Base-by-base conservation (phyloP, 768 basidiomycete species). In the Xerocomus potaroensis region DNA sequence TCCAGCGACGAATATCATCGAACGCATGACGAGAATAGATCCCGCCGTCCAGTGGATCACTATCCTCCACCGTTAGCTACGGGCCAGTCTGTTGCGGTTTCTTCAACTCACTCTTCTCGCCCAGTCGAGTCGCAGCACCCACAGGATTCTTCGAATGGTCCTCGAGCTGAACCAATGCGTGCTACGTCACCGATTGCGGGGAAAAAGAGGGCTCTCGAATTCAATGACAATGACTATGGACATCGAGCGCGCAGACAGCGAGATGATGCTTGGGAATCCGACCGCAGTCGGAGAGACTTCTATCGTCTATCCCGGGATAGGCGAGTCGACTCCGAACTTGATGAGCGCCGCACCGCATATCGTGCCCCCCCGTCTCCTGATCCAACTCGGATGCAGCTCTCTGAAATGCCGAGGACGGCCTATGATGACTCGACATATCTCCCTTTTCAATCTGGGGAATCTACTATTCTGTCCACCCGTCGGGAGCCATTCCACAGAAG, bases 201-300 rank as follows among this genome's bases (percentile, higher is more conserved):
- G 27, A 60, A 33, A 32, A 65, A 65, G 37, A 52, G 65, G 30
- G 44, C 54, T 26, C 37, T 30, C 5, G 63, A 67, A 29, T 45
- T 38, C 11, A 34, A 24, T 26, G 53, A 65, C n/a, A 50, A 49
- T 43, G 60, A 66, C 8, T 26, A 55, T 24, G 37, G 33, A 32
- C 52, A 41, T 34, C 53, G 60, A 43, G 49, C 36, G 1, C 63
- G 65, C 18, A 65, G 54, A 41, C 56, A 46, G 12, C 61, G 65
- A 29, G 48, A 22, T 24, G 53, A 63, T 50, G 23, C 10, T 23
- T 56, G 60, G 64, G 53, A 54, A 37, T 27, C 35, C 14, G 50
- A 50, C 23, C 45, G 31, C 18, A 40, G 50, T 8, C 23, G 42
- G 36, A 35, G 14, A 18, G 54, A 50, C 10, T 27, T 33, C 3